Evolutionary conservation across 345 rosid genomes (phyloP), one percentile per base, ranked within the genome.

Genomic region (Pistacia integerrima): DNA sequence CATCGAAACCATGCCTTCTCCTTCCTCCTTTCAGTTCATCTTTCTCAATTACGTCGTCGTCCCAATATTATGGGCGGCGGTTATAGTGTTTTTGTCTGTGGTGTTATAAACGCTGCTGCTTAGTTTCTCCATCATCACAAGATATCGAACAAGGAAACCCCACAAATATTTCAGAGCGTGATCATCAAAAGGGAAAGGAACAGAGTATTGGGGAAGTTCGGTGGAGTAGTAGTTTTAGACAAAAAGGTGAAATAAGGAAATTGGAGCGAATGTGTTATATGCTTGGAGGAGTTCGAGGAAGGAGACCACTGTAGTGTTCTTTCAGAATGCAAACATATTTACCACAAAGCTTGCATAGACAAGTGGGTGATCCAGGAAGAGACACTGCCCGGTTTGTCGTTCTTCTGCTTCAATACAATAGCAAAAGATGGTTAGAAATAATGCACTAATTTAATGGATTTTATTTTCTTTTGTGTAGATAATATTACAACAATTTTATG

Each of bases 271-370:
- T 69, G 72, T 30, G 44, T 8, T 16, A 54, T 70, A 70, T 55
- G 73, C 73, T 70, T 35, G 63, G 51, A 70, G 16, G 62, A 56
- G 63, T 55, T 55, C 73, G 6, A 20, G 3, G 4, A 52, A 4
- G 63, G 30, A 35, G 63, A 70, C 10, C 0, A 8, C 4, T 70
- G 62, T 11, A 17, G 62, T 9, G 49, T 55, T 70, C 73, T 25
- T 33, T 2, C 51, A 11, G 1, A 70, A 8, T 55, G 74, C 17
- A 38, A 12, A n/a, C 63, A 70, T 35, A 35, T 56, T 4, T 70
- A 55, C 36, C 74, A 70, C 20, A 18, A 35, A 55, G 46, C 48
- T 3, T 70, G 74, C 51, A 70, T 70, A 9, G 63, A 70, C 0
- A 0, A 35, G 63, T 56, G 74, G 74, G 51, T 70, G 28, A 5